phyloP scores from a whole-genome alignment of 23 red algal species.

The Pyropia yezoensis region DNA sequence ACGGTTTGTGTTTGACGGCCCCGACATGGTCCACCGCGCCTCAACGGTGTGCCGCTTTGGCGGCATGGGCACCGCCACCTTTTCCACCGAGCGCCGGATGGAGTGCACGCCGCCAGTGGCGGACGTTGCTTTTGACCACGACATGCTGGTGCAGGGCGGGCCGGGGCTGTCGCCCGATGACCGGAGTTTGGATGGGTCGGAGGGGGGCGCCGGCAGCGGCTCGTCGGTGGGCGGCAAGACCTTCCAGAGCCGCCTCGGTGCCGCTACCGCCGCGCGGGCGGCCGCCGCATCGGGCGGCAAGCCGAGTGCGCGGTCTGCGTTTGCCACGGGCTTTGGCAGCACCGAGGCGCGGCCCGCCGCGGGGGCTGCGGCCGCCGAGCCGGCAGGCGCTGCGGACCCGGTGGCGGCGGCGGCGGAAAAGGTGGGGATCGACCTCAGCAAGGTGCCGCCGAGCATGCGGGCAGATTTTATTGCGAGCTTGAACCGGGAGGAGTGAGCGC shows the following conservation, averaged over 20 bases:
- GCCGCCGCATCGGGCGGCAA: not conserved
- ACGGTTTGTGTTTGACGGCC: conserved; percentile 72
- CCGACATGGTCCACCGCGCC: conserved; percentile 69
- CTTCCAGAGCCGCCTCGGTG: no score
- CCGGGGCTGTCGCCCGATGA: no score
- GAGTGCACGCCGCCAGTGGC: not conserved
- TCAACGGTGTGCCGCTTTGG: conserved; percentile 93
- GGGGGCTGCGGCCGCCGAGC: no score
- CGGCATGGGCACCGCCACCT: conserved; percentile 76
- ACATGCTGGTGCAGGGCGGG: no score
- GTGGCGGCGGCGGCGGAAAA: conserved; percentile 26
- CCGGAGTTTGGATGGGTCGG: no score
- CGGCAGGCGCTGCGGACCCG: no score
- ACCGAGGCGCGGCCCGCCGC: no score
- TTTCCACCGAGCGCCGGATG: conserved; percentile 71
- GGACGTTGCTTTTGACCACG: no score
- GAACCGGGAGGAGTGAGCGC: not conserved
- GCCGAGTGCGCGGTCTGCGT: not conserved
- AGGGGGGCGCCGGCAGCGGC: no score
- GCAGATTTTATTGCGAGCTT: conserved; percentile 54
- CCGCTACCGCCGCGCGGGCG: not conserved
- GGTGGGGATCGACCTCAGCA: conserved; percentile 47
- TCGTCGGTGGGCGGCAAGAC: no score
- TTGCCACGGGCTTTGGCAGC: not conserved
- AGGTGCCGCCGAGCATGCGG: conserved; percentile 65